A percentile compares a stretch with the other conserved stretches of the same genome.
Evolutionary conservation across 1,284 basidiomycete species (phyloP).

Genomic region (Boletellus deceptivus): DNA sequence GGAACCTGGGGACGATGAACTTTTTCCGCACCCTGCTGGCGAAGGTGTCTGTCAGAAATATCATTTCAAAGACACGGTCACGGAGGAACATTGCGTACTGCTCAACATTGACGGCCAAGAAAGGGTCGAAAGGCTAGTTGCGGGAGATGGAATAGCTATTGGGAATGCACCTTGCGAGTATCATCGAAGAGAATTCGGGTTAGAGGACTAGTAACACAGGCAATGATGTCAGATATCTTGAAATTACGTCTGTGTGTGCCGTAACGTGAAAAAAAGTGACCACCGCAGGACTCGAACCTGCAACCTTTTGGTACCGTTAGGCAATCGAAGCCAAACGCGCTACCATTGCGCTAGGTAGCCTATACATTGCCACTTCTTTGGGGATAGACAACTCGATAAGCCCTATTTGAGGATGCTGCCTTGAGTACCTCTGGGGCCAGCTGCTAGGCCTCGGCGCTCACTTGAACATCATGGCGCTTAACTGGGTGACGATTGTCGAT

Average conservation of each 20-base stretch:
- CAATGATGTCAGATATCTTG: not conserved
- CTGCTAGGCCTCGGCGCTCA: not conserved
- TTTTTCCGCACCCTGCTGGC: slow-evolving; percentile 65
- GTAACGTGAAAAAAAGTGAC: slow-evolving; percentile 34
- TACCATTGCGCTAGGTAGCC: slow-evolving; percentile 53
- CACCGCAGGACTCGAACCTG: slow-evolving; percentile 88
- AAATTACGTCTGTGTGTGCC: too few relatives aligned
- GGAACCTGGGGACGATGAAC: slow-evolving; percentile 57
- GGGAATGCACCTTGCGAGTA: slow-evolving; percentile 69
- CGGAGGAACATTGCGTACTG: slow-evolving; percentile 52
- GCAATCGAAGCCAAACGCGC: slow-evolving; percentile 85
- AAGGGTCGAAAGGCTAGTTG: slow-evolving; percentile 43
- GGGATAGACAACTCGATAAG: too few relatives aligned
- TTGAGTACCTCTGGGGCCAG: not conserved
- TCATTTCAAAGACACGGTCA: slow-evolving; percentile 57
- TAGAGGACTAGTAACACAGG: slow-evolving; percentile 11
- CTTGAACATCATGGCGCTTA: slow-evolving; percentile 60
- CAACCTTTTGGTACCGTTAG: slow-evolving; percentile 73
- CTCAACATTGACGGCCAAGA: slow-evolving; percentile 34
- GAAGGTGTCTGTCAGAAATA: slow-evolving; percentile 58
- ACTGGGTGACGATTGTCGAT: slow-evolving; percentile 68
- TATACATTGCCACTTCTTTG: too few relatives aligned
- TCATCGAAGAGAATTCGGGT: slow-evolving; percentile 38
- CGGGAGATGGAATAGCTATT: slow-evolving; percentile 72
- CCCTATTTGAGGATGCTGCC: not conserved